phyloP scores from a whole-genome alignment of 1,139 yeast genomes.

The Kodamaea anthophila region DNA sequence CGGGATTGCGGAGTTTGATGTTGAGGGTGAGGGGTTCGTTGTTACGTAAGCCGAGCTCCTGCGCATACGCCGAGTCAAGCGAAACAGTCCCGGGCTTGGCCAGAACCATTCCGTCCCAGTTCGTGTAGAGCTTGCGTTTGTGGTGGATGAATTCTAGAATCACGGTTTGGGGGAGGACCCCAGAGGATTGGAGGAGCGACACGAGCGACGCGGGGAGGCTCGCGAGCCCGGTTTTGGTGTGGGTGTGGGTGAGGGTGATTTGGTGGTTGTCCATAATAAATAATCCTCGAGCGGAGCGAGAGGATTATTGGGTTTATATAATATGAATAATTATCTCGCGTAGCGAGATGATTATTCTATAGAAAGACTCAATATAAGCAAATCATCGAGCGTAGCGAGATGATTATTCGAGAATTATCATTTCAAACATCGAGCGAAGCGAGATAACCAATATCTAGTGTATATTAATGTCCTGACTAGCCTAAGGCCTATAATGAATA shows the following conservation, averaged over 20 bases:
- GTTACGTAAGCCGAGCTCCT: conserved; percentile 46
- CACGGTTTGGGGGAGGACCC: conserved; percentile 55
- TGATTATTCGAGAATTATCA: too few species aligned
- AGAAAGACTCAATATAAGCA: too few species aligned
- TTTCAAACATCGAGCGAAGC: too few species aligned
- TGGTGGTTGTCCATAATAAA: conserved; percentile 37
- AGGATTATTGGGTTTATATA: too few species aligned
- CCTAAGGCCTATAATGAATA: too few species aligned
- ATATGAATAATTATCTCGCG: too few species aligned
- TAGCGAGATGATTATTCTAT: too few species aligned
- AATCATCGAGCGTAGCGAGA: too few species aligned
- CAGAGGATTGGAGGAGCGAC: conserved; percentile 44
- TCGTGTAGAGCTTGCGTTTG: conserved; percentile 42
- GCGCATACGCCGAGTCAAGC: conserved; percentile 36
- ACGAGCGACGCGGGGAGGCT: conserved; percentile 52
- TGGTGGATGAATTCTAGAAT: conserved; percentile 40
- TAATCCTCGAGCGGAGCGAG: too few species aligned
- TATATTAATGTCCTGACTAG: too few species aligned
- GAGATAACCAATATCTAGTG: too few species aligned
- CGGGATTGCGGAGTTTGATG: conserved; percentile 40
- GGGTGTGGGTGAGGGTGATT: conserved; percentile 24
- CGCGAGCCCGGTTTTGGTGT: conserved; percentile 48
- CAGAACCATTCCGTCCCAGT: conserved; percentile 74
- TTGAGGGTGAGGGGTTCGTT: conserved; percentile 35
- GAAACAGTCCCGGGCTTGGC: conserved; percentile 26